Evolutionary conservation across 768 basidiomycete species (phyloP).

Genomic region (Amanita inopinata): DNA sequence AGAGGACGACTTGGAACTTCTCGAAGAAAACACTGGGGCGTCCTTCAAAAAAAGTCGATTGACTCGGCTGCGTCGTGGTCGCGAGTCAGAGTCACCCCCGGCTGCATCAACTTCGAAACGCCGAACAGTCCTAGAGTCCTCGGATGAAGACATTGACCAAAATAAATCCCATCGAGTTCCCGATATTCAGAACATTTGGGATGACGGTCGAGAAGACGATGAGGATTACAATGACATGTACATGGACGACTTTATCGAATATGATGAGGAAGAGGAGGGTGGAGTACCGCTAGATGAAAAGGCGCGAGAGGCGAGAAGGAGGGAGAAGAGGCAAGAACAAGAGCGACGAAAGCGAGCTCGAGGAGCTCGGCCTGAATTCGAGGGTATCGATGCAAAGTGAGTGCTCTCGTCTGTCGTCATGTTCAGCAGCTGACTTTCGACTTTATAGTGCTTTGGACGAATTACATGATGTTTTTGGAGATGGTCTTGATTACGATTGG

Average conservation of each 20-base stretch:
- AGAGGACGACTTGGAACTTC: conserved; percentile 87
- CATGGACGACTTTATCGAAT: conserved; percentile 74
- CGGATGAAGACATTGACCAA: conserved; percentile 66
- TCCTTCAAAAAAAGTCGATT: conserved; percentile 62
- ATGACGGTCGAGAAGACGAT: conserved; percentile 67
- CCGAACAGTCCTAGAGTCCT: conserved; percentile 54
- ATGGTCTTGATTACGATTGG: conserved; percentile 95
- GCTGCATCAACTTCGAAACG: conserved; percentile 52
- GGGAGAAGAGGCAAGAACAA: conserved; percentile 57
- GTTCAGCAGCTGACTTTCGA: conserved; percentile 11
- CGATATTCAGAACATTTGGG: conserved; percentile 72
- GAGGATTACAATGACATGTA: conserved; percentile 69
- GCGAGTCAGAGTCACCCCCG: conserved; percentile 62
- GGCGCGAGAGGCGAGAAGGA: conserved; percentile 65
- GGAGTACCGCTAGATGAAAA: conserved; percentile 62
- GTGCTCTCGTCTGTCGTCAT: conserved; percentile 20
- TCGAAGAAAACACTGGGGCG: conserved; percentile 84
- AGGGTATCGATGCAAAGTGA: conserved; percentile 78
- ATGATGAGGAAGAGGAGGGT: conserved; percentile 72
- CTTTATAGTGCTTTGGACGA: conserved; percentile 80
- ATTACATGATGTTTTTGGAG: conserved; percentile 92
- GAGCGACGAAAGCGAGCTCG: conserved; percentile 56
- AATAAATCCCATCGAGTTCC: conserved; percentile 49
- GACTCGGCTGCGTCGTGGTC: conserved; percentile 61
- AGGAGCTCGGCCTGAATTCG: conserved; percentile 51